Evolutionary conservation across 2,329 filamentous ascomycete genomes (phyloP).

Genomic region (Neodidymelliopsis sp.): DNA sequence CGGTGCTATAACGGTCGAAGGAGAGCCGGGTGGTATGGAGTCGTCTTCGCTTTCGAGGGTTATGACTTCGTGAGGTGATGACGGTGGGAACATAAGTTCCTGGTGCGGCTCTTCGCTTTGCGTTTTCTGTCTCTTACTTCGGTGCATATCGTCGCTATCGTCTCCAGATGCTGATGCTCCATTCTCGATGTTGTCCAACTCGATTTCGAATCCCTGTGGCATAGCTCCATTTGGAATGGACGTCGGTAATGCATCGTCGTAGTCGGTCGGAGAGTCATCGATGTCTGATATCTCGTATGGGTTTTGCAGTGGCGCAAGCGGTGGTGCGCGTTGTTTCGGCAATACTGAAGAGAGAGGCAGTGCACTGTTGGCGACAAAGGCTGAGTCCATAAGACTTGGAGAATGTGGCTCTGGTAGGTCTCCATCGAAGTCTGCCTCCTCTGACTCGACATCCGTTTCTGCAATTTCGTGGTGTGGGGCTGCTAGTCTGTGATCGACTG

Average conservation of each 20-base stretch:
- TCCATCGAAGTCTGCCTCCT: constrained; percentile 12
- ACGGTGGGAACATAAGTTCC: constrained; percentile 2
- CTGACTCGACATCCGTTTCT: constrained; percentile 21
- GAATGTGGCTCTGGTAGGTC: constrained; percentile 18
- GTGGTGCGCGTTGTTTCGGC: background rate
- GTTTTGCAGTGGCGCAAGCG: background rate
- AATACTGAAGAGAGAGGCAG: constrained; percentile 32
- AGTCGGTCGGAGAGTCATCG: constrained; percentile 1
- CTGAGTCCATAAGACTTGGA: constrained; percentile 34
- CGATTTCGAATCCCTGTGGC: constrained; percentile 17
- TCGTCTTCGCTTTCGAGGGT: constrained; percentile 1
- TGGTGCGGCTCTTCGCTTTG: constrained; percentile 16
- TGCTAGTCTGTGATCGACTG: background rate
- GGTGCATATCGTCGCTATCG: constrained; percentile 1
- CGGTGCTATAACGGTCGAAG: background rate
- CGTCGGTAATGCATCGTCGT: too few species aligned
- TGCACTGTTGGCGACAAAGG: constrained; percentile 44
- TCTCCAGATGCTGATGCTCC: background rate
- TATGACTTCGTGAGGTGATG: constrained; percentile 4
- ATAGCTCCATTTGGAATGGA: constrained; percentile 23
- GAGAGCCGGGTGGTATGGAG: background rate
- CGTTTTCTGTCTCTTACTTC: constrained; percentile 23
- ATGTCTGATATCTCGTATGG: constrained; percentile 14
- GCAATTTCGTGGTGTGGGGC: background rate
- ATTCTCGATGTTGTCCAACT: background rate